phyloP scores from a whole-genome alignment of 169 alveolate genomes.

The Plasmodium blacklocki region DNA sequence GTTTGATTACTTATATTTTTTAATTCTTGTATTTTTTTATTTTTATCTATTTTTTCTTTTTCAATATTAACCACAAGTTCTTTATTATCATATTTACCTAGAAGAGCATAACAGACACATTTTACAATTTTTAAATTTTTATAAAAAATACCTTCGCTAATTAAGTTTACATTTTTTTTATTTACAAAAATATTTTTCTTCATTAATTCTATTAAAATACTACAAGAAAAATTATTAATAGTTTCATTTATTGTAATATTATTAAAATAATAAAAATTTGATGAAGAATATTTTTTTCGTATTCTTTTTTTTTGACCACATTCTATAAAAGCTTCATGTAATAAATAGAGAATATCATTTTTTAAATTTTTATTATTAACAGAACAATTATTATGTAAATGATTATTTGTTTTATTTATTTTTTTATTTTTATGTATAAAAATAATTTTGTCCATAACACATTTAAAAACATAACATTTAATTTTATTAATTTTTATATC shows the following conservation, averaged over 20 bases:
- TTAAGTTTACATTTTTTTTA: conserved; percentile 29
- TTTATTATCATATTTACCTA: conserved; percentile 45
- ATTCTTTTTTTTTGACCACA: conserved; percentile 34
- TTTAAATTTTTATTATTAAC: background rate
- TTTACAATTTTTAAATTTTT: conserved; percentile 57
- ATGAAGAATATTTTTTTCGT: conserved; percentile 30
- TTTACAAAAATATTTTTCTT: conserved; percentile 37
- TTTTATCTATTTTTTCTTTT: conserved; percentile 20
- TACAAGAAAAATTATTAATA: conserved; percentile 52
- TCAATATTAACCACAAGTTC: conserved; percentile 17
- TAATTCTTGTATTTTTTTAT: conserved; percentile 18
- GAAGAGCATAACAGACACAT: conserved; percentile 25
- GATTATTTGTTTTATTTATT: background rate
- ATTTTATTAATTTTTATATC: conserved; percentile 29
- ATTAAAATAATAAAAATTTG: background rate
- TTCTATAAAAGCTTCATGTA: conserved; percentile 62
- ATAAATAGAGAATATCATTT: conserved; percentile 4
- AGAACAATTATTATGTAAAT: too few relatives aligned
- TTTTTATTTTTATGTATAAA: conserved; percentile 7
- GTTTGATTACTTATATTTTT: conserved; percentile 52
- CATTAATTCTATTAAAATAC: conserved; percentile 34
- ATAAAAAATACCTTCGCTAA: conserved; percentile 39
- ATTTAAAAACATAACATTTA: conserved; percentile 16
- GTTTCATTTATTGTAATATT: conserved; percentile 1
- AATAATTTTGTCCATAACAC: conserved; percentile 18